Conservation (phyloP, 345 rosid species). For the Pugionium dolabratum region DNA sequence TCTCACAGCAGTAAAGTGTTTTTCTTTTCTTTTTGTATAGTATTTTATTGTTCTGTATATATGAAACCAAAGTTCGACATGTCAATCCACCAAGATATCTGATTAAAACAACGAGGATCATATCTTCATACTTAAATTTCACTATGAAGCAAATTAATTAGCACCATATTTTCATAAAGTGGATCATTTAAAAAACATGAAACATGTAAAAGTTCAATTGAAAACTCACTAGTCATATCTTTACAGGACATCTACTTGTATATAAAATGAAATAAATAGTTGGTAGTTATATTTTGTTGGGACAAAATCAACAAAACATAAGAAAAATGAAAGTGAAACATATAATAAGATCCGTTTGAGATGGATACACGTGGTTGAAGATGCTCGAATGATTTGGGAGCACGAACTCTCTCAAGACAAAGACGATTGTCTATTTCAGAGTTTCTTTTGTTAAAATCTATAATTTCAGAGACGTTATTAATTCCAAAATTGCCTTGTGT, state of each 20-base stretch:
- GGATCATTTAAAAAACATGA: slow-evolving; percentile 29
- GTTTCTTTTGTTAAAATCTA: slow-evolving; percentile 11
- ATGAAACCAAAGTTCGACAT: slow-evolving; percentile 35
- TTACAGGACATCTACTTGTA: slow-evolving; percentile 33
- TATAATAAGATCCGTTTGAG: slow-evolving; percentile 36
- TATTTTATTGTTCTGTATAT: background rate
- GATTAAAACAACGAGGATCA: slow-evolving; percentile 30
- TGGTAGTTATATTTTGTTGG: slow-evolving; percentile 6
- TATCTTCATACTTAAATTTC: slow-evolving; percentile 13
- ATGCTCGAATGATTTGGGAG: slow-evolving; percentile 40
- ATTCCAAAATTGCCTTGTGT: slow-evolving; percentile 11
- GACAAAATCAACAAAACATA: slow-evolving; percentile 32
- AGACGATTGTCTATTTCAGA: slow-evolving; percentile 21
- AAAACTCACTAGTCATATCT: slow-evolving; percentile 26
- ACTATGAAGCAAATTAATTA: slow-evolving; percentile 12
- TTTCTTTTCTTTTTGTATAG: slow-evolving; percentile 6
- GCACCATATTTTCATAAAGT: slow-evolving; percentile 15
- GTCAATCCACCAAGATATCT: slow-evolving; percentile 39
- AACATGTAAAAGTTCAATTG: slow-evolving; percentile 20
- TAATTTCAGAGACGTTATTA: slow-evolving; percentile 1
- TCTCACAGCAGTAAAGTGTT: background rate
- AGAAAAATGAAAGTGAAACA: slow-evolving; percentile 4
- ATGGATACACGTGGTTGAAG: slow-evolving; percentile 43
- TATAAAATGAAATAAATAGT: slow-evolving; percentile 1
- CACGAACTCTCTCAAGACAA: slow-evolving; percentile 37